Evolutionary conservation across 495 filamentous ascomycete species (phyloP), one percentile per base, ranked within the genome.

Genomic region (Neurospora intermedia): DNA sequence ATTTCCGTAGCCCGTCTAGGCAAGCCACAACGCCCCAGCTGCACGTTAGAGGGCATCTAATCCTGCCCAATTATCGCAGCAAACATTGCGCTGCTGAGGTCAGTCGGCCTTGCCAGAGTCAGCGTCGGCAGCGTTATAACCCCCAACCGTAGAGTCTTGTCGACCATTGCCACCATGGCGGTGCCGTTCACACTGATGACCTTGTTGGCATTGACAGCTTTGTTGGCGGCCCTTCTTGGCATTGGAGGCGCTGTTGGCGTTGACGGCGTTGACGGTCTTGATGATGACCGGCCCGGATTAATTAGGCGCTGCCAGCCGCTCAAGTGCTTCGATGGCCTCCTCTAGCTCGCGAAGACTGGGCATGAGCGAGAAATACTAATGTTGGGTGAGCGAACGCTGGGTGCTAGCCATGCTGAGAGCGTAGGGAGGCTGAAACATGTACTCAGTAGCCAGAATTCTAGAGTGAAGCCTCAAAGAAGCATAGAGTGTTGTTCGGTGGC

Each of bases 361-460:
- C 0, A 7, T 59, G 20, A 20, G 48, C 11, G 48, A 11, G 11
- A 59, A 2, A 27, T 27, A 27, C 4, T 27, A 59, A 11, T 59
- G 10, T 20, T 13, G 48, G 4, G 20, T 27, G 20, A 59, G 48
- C 20, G 20, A 1, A 59, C 15, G 20, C 27, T 59, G 20, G 20
- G 20, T 20, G 48, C 10, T 59, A 0, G 20, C 5, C 48, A 59
- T 71, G 69, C 82, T 78, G 62, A 89, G 84, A 15, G 86, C 80
- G 54, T 89, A 83, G 6, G 83, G 84, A 10, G 86, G 80, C 77
- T 80, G 78, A 42, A 86, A 84, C 80, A 91, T 89, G 76, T 92
- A 94, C 71, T 93, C 92, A 20, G 83, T 76, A 18, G 88, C 85
- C 38, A 89, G 86, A 40, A 87, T 88, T 40, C 88, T 89, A 43